A percentile compares a stretch with the other conserved stretches of the same genome.
Evolutionary conservation across 108 stramenopile species (phyloP).

Genomic region (Nitzschia sp.): DNA sequence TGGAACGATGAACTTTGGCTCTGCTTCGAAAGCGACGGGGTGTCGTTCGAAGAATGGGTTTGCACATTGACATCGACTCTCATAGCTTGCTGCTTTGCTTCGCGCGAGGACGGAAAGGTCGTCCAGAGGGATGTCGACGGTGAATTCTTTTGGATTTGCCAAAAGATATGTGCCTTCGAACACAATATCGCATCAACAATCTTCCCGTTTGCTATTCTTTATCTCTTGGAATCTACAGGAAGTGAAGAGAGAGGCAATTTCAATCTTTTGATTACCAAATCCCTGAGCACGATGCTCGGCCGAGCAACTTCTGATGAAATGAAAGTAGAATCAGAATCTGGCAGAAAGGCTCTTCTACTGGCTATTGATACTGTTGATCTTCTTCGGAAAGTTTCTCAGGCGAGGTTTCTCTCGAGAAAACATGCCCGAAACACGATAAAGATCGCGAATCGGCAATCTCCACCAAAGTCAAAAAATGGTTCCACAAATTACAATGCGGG

Average conservation of each 20-base stretch:
- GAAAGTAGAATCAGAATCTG: not conserved
- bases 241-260: not conserved
- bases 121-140: conserved; percentile 15
- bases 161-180: conserved; percentile 53
- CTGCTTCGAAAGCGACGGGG: not conserved
- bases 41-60: conserved; percentile 62
- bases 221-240: conserved; percentile 35
- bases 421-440: conserved; percentile 18
- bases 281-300: conserved; percentile 10
- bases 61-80: conserved; percentile 56
- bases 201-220: conserved; percentile 63
- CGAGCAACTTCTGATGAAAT: not conserved
- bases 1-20: conserved; percentile 67
- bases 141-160: conserved; percentile 54
- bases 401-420: conserved; percentile 42
- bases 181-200: conserved; percentile 55
- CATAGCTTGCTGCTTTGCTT: conserved; percentile 57
- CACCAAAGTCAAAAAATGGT: conserved; percentile 15
- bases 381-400: conserved; percentile 44
- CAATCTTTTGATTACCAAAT: conserved; percentile 4
- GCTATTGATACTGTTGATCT: conserved; percentile 58
- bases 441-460: conserved; percentile 11
- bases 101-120: conserved; percentile 11
- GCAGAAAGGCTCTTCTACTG: conserved; percentile 36
- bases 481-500: conserved; percentile 20